Conservation (phyloP, 2,329 filamentous ascomycete genomes). For the Alternaria longipes region DNA sequence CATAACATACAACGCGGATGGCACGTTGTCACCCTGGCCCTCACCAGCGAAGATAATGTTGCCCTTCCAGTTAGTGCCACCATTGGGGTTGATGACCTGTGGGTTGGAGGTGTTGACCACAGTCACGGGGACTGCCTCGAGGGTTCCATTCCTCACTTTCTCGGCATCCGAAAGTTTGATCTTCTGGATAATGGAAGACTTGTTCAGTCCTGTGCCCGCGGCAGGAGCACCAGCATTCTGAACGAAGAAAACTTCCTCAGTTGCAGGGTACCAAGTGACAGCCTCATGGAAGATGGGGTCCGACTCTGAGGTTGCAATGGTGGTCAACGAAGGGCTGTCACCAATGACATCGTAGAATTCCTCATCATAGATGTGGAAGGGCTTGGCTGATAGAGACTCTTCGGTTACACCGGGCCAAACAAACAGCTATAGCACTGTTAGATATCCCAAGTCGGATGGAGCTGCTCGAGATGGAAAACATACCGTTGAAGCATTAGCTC, state of each 20-base stretch:
- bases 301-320: constrained; percentile 32
- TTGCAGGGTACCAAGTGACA: constrained; percentile 34
- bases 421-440: constrained; percentile 26
- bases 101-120: constrained; percentile 35
- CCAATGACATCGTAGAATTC: constrained; percentile 39
- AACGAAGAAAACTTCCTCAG: constrained; percentile 38
- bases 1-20: constrained; percentile 36
- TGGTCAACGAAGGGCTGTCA: constrained; percentile 30
- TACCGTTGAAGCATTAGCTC: constrained; percentile 32
- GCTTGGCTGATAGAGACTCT: constrained; percentile 32
- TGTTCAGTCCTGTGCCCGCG: constrained; percentile 36
- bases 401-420: constrained; percentile 33
- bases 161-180: constrained; percentile 36
- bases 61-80: constrained; percentile 34
- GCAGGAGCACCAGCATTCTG: constrained; percentile 36
- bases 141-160: constrained; percentile 32
- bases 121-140: constrained; percentile 31
- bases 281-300: constrained; percentile 39
- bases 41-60: constrained; percentile 38
- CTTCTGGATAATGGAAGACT: constrained; percentile 39
- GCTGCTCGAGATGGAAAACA: constrained; percentile 1
- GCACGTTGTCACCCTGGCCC: constrained; percentile 30
- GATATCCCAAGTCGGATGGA: neutral
- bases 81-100: constrained; percentile 38
- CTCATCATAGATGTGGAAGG: constrained; percentile 39